These are phyloP conservation scores for Priceomyces melissophilus DNA, from an alignment of 805 yeast genomes.

Conservation along the genomic window DNA sequence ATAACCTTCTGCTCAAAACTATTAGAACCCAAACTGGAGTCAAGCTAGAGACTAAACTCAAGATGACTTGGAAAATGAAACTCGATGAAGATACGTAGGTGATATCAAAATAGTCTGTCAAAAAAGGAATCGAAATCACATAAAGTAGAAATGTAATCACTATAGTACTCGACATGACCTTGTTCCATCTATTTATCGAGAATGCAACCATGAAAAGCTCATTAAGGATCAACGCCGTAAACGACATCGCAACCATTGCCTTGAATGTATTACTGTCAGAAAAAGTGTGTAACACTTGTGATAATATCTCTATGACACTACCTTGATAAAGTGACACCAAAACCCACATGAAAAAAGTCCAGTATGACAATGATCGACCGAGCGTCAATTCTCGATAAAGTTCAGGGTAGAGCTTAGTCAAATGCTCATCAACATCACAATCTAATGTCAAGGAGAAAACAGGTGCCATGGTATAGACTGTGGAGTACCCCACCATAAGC, in stretches of 20 bases:
- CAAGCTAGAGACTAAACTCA: conserved; percentile 66
- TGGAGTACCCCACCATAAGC: conserved; percentile 98
- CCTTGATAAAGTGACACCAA: conserved; percentile 91
- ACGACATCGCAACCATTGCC: conserved; percentile 82
- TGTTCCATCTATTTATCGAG: conserved; percentile 90
- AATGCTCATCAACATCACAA: conserved; percentile 83
- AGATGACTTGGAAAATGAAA: conserved; percentile 66
- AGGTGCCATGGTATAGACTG: conserved; percentile 97
- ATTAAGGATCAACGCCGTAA: conserved; percentile 73
- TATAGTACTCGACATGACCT: conserved; percentile 69
- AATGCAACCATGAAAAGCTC: conserved; percentile 92
- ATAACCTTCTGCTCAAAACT: conserved; percentile 65
- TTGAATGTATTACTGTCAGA: conserved; percentile 46
- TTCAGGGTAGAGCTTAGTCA: conserved; percentile 91
- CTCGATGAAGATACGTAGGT: conserved; percentile 52
- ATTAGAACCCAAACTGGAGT: conserved; percentile 89
- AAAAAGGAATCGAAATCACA: conserved; percentile 75
- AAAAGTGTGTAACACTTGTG: conserved; percentile 74
- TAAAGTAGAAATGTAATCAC: conserved; percentile 65
- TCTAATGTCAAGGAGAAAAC: conserved; percentile 91
- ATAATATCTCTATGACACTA: conserved; percentile 70
- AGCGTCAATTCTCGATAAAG: conserved; percentile 86
- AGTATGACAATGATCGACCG: conserved; percentile 82
- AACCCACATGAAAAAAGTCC: conserved; percentile 90
- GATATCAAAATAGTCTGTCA: conserved; percentile 83